These are phyloP conservation scores for Eutrema yunnanense DNA, from an alignment of 345 rosid genomes.

Conservation along the genomic window DNA sequence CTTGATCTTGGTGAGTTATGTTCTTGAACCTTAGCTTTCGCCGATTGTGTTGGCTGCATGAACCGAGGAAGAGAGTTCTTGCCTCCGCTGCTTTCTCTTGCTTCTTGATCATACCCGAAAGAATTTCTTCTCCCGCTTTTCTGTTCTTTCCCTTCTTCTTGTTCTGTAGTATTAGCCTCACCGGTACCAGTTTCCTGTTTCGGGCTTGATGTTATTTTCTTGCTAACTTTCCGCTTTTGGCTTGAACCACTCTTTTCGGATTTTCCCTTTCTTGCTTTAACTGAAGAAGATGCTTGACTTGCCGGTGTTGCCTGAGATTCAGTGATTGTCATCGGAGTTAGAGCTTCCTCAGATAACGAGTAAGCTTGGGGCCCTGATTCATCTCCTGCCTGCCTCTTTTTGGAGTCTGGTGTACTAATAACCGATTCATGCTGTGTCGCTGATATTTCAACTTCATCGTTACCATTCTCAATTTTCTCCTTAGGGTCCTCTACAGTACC, in stretches of 20 bases:
- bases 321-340: conserved; percentile 52
- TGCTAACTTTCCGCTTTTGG: conserved; percentile 57
- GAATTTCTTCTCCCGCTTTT: conserved; percentile 64
- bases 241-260: conserved; percentile 45
- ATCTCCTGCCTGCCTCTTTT: conserved; percentile 36
- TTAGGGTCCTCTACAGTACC: conserved; percentile 23
- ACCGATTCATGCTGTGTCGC: conserved; percentile 32
- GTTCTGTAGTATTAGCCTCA: conserved; percentile 31
- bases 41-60: conserved; percentile 97
- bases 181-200: conserved; percentile 45
- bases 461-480: conserved; percentile 28
- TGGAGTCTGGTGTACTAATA: conserved; percentile 37
- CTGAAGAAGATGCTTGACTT: conserved; percentile 59
- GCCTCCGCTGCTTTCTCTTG: conserved; percentile 62
- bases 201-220: conserved; percentile 53
- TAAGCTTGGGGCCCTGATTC: conserved; percentile 16
- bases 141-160: conserved; percentile 57
- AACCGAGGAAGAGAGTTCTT: conserved; percentile 77
- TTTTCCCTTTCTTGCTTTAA: conserved; percentile 44
- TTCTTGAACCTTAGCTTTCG: conserved; percentile 73
- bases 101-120: conserved; percentile 67
- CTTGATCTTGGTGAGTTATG: conserved; percentile 90
- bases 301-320: conserved; percentile 89
- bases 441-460: conserved; percentile 28
- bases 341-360: conserved; percentile 47